These are phyloP conservation scores for Moricandia moricandioides DNA, from an alignment of 345 rosid species.

Conservation along the genomic window DNA sequence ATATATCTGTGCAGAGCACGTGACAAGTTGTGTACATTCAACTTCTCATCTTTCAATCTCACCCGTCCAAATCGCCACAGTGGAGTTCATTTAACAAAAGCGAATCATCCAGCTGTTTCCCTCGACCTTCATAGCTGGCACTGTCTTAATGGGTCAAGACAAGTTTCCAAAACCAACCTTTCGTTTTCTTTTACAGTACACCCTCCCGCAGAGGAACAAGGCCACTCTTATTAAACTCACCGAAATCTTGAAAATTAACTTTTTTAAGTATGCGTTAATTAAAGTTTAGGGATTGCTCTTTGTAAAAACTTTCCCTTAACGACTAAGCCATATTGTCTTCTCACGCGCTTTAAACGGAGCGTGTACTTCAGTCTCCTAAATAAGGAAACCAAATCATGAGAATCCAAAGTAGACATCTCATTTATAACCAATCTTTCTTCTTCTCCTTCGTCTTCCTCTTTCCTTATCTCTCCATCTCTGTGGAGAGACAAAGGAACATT, in stretches of 20 bases:
- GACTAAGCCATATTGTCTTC: constrained; percentile 21
- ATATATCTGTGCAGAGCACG: constrained; percentile 33
- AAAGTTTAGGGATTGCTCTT: background rate
- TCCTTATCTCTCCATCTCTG: constrained; percentile 37
- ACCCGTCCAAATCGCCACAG: constrained; percentile 8
- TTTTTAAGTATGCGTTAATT: constrained; percentile 14
- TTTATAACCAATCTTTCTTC: constrained; percentile 37
- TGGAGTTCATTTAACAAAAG: constrained; percentile 4
- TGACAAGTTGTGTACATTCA: constrained; percentile 28
- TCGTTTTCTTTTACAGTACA: constrained; percentile 1
- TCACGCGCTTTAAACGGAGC: constrained; percentile 21
- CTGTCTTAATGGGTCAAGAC: constrained; percentile 28
- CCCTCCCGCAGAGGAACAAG: background rate
- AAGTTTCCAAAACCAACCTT: constrained; percentile 30
- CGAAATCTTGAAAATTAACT: background rate
- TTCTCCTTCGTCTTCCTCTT: constrained; percentile 17
- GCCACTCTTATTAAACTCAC: background rate
- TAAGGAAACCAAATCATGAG: constrained; percentile 29
- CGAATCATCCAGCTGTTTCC: constrained; percentile 36
- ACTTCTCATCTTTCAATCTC: constrained; percentile 24
- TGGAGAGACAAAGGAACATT: constrained; percentile 35
- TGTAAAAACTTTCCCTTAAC: constrained; percentile 25
- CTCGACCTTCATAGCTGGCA: constrained; percentile 35
- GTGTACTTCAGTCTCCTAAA: constrained; percentile 1
- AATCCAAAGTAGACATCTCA: constrained; percentile 34